A percentile compares a stretch with the other conserved stretches of the same genome.
Conservation (phyloP, 257 asterid species). For the Ligustrum vulgare region DNA sequence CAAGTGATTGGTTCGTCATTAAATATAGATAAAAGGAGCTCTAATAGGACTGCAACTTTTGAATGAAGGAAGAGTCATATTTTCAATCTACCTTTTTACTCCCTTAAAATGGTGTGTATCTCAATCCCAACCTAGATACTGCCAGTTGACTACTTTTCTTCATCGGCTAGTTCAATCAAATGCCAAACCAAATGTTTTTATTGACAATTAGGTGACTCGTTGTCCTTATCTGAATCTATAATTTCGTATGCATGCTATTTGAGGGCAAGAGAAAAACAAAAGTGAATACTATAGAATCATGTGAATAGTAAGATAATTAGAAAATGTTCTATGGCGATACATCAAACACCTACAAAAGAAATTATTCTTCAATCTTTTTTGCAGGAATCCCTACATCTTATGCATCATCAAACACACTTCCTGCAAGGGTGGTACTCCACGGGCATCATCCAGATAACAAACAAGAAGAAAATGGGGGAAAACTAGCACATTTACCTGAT, state of each 20-base stretch:
- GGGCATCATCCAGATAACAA: conserved; percentile 81
- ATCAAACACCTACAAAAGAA: background rate
- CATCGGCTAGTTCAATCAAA: conserved; percentile 16
- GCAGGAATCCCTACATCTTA: conserved; percentile 43
- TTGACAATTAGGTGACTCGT: conserved; percentile 15
- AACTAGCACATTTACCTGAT: conserved; percentile 77
- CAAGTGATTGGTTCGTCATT: background rate
- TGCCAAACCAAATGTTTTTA: conserved; percentile 14
- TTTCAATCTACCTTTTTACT: conserved; percentile 13
- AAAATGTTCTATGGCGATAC: conserved; percentile 14
- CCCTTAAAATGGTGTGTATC: conserved; percentile 2
- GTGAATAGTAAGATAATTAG: conserved; percentile 13
- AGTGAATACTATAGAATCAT: background rate
- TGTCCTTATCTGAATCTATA: background rate
- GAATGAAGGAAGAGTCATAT: background rate
- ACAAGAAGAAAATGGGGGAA: conserved; percentile 49
- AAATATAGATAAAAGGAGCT: background rate
- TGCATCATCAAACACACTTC: conserved; percentile 33
- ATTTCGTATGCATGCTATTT: conserved; percentile 12
- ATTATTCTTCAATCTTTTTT: conserved; percentile 8
- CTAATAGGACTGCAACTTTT: conserved; percentile 7
- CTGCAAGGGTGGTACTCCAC: conserved; percentile 74
- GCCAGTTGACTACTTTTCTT: conserved; percentile 12
- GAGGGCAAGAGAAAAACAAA: conserved; percentile 19
- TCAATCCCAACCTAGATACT: conserved; percentile 9